phyloP scores from a whole-genome alignment of 2,329 filamentous ascomycete species.

The Clonostachys byssicola region DNA sequence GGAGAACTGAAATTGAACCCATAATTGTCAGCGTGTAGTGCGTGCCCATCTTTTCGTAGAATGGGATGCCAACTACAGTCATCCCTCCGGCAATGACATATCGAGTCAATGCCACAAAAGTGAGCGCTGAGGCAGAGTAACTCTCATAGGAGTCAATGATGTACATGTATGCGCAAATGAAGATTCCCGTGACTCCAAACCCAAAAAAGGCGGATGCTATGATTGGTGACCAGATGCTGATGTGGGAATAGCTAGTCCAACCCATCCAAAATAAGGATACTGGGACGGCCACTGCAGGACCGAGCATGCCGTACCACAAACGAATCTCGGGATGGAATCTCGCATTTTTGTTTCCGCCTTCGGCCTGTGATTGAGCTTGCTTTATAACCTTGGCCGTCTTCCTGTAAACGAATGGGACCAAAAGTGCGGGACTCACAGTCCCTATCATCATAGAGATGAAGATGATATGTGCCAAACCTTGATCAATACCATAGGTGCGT shows the following conservation, averaged over 20 bases:
- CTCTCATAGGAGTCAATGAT: conserved; percentile 27
- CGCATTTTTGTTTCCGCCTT: conserved; percentile 1
- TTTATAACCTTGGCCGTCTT: conserved; percentile 11
- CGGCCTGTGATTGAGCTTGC: no score
- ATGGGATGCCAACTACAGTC: conserved; percentile 24
- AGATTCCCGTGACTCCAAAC: conserved; percentile 37
- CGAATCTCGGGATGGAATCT: conserved; percentile 27
- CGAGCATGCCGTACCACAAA: conserved; percentile 36
- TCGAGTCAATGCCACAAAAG: conserved; percentile 20
- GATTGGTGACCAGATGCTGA: conserved; percentile 40
- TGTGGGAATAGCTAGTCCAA: conserved; percentile 34
- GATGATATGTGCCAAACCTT: conserved; percentile 34
- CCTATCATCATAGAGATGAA: conserved; percentile 39
- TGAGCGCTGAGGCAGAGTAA: conserved; percentile 23
- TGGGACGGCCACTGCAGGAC: conserved; percentile 31
- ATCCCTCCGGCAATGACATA: conserved; percentile 24
- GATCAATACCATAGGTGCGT: conserved; percentile 30
- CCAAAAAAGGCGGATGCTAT: conserved; percentile 36
- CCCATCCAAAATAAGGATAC: conserved; percentile 46
- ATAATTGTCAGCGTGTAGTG: conserved; percentile 24
- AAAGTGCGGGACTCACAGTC: conserved; percentile 21
- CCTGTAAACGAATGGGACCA: conserved; percentile 25
- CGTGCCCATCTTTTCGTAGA: conserved; percentile 23
- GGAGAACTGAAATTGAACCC: conserved; percentile 16
- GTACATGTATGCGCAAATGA: conserved; percentile 25